Evolutionary conservation across 2,329 filamentous ascomycete species (phyloP).

Genomic region (Fusarium sp.): DNA sequence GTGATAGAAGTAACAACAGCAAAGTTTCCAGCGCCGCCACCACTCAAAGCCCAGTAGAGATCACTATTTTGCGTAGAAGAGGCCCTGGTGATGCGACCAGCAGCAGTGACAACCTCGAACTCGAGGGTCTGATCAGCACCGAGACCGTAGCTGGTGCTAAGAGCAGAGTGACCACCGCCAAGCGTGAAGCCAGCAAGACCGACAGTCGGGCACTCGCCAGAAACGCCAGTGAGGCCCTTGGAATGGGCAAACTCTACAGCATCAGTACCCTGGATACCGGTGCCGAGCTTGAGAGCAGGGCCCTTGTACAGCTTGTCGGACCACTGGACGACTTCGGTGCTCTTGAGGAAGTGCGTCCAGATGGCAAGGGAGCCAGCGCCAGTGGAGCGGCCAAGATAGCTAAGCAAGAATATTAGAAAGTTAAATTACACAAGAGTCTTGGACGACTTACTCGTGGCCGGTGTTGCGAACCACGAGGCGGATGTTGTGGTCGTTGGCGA

Average conservation of each 20-base stretch:
- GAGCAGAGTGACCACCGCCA: slow-evolving; percentile 65
- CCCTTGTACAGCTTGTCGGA: slow-evolving; percentile 60
- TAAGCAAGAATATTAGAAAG: not conserved
- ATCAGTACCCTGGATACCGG: slow-evolving; percentile 64
- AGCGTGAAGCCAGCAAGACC: slow-evolving; percentile 69
- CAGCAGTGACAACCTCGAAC: slow-evolving; percentile 65
- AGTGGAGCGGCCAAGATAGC: slow-evolving; percentile 63
- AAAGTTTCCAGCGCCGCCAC: slow-evolving; percentile 69
- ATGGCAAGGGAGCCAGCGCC: slow-evolving; percentile 58
- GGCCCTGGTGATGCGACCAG: slow-evolving; percentile 61
- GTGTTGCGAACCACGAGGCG: slow-evolving; percentile 65
- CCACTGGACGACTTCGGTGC: slow-evolving; percentile 52
- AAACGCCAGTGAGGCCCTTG: slow-evolving; percentile 62
- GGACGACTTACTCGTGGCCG: slow-evolving; percentile 60
- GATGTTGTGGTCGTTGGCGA: slow-evolving; percentile 53
- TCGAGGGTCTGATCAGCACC: slow-evolving; percentile 69
- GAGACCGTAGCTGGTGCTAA: slow-evolving; percentile 66
- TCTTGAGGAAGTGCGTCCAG: slow-evolving; percentile 57
- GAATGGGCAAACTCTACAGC: slow-evolving; percentile 58
- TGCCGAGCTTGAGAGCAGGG: slow-evolving; percentile 63
- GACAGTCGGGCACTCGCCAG: slow-evolving; percentile 66
- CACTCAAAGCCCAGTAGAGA: slow-evolving; percentile 71
- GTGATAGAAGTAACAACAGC: slow-evolving; percentile 67
- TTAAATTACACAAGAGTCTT: not conserved
- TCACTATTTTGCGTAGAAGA: slow-evolving; percentile 61